Evolutionary conservation across 1,139 yeast species (phyloP).

Genomic region (Debaryomyces sp.): DNA sequence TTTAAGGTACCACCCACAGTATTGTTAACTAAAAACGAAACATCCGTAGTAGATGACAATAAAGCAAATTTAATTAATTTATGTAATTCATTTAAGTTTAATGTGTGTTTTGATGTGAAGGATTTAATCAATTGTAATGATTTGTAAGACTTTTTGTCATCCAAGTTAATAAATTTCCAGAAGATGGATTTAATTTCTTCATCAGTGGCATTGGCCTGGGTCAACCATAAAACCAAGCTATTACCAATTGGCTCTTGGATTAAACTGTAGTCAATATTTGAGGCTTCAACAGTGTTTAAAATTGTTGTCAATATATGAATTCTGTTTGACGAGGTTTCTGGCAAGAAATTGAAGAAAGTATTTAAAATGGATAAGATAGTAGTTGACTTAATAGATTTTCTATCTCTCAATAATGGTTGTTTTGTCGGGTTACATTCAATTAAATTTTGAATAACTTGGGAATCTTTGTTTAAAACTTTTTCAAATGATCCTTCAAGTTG

Average conservation of each 20-base stretch:
- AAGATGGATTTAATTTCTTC: slow-evolving; percentile 33
- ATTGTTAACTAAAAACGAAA: slow-evolving; percentile 46
- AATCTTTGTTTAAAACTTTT: slow-evolving; percentile 29
- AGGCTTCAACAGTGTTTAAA: slow-evolving; percentile 33
- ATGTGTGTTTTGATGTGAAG: slow-evolving; percentile 32
- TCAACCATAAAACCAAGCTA: slow-evolving; percentile 43
- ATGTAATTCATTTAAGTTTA: slow-evolving; percentile 33
- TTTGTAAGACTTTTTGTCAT: slow-evolving; percentile 27
- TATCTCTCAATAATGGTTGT: slow-evolving; percentile 49
- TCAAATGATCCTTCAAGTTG: slow-evolving; percentile 34
- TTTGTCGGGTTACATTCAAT: slow-evolving; percentile 37
- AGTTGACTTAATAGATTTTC: slow-evolving; percentile 48
- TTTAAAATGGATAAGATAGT: slow-evolving; percentile 46
- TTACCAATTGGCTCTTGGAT: slow-evolving; percentile 40
- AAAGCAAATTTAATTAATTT: slow-evolving; percentile 41
- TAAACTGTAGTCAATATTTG: slow-evolving; percentile 37
- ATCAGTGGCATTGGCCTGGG: slow-evolving; percentile 31
- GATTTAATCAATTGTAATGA: slow-evolving; percentile 41
- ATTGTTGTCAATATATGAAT: slow-evolving; percentile 35
- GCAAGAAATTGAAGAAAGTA: slow-evolving; percentile 48
- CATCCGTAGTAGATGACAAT: slow-evolving; percentile 44
- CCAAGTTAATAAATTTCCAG: slow-evolving; percentile 46
- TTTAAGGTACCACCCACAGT: slow-evolving; percentile 39
- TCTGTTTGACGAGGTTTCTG: slow-evolving; percentile 37
- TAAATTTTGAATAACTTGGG: slow-evolving; percentile 34